These are phyloP conservation scores for Pseudogymnoascus sp. DNA, from an alignment of 2,329 filamentous ascomycete species.

Conservation along the genomic window DNA sequence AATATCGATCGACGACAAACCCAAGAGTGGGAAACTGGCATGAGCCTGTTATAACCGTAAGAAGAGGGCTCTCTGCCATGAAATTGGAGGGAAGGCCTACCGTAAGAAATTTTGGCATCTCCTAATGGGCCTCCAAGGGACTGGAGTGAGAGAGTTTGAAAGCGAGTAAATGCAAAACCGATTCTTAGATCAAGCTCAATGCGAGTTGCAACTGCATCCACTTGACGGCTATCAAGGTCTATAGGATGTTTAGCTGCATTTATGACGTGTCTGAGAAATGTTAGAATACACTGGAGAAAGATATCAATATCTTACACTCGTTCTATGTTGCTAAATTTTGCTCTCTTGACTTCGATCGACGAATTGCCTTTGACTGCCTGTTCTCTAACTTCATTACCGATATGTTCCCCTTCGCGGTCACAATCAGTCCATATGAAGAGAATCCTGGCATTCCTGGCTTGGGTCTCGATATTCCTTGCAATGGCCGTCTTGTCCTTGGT, in stretches of 20 bases:
- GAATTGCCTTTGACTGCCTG: conserved; percentile 68
- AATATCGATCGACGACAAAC: conserved; percentile 94
- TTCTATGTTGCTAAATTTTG: conserved; percentile 93
- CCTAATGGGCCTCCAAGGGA: conserved; percentile 58
- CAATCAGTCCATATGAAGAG: conserved; percentile 99
- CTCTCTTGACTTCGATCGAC: conserved; percentile 70
- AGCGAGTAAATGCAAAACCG: conserved; percentile 83
- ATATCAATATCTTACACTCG: conserved; percentile 51
- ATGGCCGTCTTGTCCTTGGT: conserved; percentile 66
- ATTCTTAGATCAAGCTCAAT: conserved; percentile 91
- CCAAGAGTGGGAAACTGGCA: conserved; percentile 96
- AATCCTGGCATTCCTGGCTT: conserved; percentile 63
- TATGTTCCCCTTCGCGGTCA: conserved; percentile 94
- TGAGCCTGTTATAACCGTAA: conserved; percentile 44
- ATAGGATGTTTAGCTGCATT: conserved; percentile 70
- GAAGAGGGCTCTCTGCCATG: not conserved
- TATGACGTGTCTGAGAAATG: conserved; percentile 62
- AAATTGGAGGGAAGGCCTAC: not conserved
- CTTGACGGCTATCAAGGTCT: conserved; percentile 73
- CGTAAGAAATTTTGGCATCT: conserved; percentile 39
- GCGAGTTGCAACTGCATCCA: conserved; percentile 76
- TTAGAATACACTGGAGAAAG: conserved; percentile 14
- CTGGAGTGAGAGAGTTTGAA: conserved; percentile 73
- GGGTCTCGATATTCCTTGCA: conserved; percentile 72
- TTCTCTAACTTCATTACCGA: conserved; percentile 80